These are phyloP conservation scores for Coemansia sp. DNA, from an alignment of 192 early-diverging fungal genomes.

Conservation along the genomic window DNA sequence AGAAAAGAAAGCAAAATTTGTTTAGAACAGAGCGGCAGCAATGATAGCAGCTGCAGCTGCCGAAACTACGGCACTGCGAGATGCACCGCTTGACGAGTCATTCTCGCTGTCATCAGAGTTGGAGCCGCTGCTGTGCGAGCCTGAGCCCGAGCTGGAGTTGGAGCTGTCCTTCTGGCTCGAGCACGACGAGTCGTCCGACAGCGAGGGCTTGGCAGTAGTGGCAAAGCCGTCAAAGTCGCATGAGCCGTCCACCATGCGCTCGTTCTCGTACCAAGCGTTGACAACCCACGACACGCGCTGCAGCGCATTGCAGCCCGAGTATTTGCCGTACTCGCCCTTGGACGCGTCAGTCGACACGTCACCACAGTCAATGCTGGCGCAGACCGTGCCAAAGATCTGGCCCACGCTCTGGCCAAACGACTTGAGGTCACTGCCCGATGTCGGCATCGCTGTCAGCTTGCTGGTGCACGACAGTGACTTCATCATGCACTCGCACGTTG, in stretches of 20 bases:
- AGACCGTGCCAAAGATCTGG: slow-evolving; percentile 41
- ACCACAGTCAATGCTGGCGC: slow-evolving; percentile 37
- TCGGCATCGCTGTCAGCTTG: slow-evolving; percentile 27
- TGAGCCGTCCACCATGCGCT: slow-evolving; percentile 35
- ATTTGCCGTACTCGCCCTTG: slow-evolving; percentile 49
- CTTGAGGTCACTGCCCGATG: slow-evolving; percentile 16
- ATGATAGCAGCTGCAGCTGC: slow-evolving; percentile 1
- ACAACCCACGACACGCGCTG: slow-evolving; percentile 53
- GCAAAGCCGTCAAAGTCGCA: slow-evolving; percentile 57
- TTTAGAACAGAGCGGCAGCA: slow-evolving; percentile 5
- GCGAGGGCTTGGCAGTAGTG: slow-evolving; percentile 15
- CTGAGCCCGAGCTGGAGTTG: not conserved
- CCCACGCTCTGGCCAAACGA: slow-evolving; percentile 34
- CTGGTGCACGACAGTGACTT: slow-evolving; percentile 56
- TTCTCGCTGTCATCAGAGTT: not conserved
- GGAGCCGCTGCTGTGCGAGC: not conserved
- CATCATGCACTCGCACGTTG: slow-evolving; percentile 67
- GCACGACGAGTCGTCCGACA: slow-evolving; percentile 37
- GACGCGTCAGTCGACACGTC: slow-evolving; percentile 31
- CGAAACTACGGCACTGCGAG: not conserved
- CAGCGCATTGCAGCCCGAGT: slow-evolving; percentile 44
- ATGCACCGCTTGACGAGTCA: slow-evolving; percentile 3
- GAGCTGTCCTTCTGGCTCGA: slow-evolving; percentile 32
- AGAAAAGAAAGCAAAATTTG: too few relatives aligned
- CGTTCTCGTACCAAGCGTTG: slow-evolving; percentile 48